These are phyloP conservation scores for Cocos nucifera DNA, from an alignment of 176 grass and related monocot genomes.

Conservation along the genomic window DNA sequence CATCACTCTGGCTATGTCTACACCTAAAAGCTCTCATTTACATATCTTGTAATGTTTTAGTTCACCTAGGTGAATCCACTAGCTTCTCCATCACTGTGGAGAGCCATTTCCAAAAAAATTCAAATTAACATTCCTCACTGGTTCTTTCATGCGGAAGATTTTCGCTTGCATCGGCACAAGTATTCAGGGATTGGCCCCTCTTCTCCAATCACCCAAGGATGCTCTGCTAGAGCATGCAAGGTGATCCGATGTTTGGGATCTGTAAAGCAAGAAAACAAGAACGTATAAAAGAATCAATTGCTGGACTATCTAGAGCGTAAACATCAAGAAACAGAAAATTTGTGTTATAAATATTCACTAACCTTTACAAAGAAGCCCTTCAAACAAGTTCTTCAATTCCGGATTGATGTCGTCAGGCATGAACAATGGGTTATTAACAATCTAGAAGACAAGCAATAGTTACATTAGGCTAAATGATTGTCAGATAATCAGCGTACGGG, in stretches of 20 bases:
- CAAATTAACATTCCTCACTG: too few species aligned
- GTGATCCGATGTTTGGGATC: conserved; percentile 59
- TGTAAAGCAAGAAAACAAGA: conserved; percentile 14
- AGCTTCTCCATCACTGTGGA: too few species aligned
- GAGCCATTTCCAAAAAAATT: too few species aligned
- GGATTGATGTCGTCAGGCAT: conserved; percentile 48
- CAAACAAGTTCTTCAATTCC: conserved; percentile 53
- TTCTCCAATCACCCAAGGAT: conserved; percentile 64
- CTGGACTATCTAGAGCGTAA: too few species aligned
- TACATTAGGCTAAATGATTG: background rate
- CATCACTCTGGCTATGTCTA: too few species aligned
- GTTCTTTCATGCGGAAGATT: too few species aligned
- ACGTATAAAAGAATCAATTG: too few species aligned
- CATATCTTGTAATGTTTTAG: too few species aligned
- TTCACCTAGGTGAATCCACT: too few species aligned
- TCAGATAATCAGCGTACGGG: background rate
- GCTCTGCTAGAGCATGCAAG: conserved; percentile 50
- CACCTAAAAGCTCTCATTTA: too few species aligned
- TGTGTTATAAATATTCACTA: background rate
- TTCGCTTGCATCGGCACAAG: conserved; percentile 45
- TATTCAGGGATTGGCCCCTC: conserved; percentile 51
- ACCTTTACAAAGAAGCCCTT: conserved; percentile 89
- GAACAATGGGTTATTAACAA: conserved; percentile 47
- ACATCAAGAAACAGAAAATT: too few species aligned
- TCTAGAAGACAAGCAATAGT: conserved; percentile 16